phyloP scores from a whole-genome alignment of 2,329 filamentous ascomycete species.

The Ophiognomonia clavigignenti-juglandacearum region DNA sequence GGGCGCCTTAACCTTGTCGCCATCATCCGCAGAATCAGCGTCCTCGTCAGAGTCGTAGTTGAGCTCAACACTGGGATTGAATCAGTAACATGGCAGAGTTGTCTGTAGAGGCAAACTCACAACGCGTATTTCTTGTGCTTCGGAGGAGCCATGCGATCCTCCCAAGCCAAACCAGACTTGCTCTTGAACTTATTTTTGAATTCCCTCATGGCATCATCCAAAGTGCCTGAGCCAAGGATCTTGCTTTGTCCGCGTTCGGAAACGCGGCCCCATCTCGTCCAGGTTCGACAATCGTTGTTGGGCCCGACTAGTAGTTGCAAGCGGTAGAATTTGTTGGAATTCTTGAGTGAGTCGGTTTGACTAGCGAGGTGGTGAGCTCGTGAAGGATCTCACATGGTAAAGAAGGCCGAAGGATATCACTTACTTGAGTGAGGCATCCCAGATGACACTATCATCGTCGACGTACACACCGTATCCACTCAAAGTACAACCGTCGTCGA shows the following conservation, averaged over 20 bases:
- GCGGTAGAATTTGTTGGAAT: constrained; percentile 82
- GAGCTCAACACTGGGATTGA: constrained; percentile 69
- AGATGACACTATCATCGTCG: constrained; percentile 61
- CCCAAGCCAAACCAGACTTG: constrained; percentile 56
- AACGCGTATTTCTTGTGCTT: constrained; percentile 72
- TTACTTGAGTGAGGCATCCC: constrained; percentile 77
- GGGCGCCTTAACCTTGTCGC: constrained; percentile 25
- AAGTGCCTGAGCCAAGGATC: constrained; percentile 34
- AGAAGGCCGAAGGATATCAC: too few relatives aligned
- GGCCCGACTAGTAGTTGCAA: constrained; percentile 51
- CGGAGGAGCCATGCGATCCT: constrained; percentile 44
- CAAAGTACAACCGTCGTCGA: constrained; percentile 42
- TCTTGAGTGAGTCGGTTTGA: constrained; percentile 65
- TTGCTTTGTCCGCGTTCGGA: constrained; percentile 51
- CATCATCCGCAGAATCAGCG: too few relatives aligned
- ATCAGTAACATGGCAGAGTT: too few relatives aligned
- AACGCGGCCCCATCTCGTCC: constrained; percentile 80
- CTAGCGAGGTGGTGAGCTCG: too few relatives aligned
- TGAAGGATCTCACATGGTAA: too few relatives aligned
- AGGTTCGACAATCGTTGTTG: constrained; percentile 48
- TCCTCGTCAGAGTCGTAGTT: constrained; percentile 71
- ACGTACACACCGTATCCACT: constrained; percentile 55
- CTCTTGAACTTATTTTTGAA: constrained; percentile 60
- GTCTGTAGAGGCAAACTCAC: too few relatives aligned
- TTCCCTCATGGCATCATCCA: constrained; percentile 39